Base-by-base conservation (phyloP, 2,329 filamentous ascomycete species). In the Stagonosporopsis cucurbitacearum region DNA sequence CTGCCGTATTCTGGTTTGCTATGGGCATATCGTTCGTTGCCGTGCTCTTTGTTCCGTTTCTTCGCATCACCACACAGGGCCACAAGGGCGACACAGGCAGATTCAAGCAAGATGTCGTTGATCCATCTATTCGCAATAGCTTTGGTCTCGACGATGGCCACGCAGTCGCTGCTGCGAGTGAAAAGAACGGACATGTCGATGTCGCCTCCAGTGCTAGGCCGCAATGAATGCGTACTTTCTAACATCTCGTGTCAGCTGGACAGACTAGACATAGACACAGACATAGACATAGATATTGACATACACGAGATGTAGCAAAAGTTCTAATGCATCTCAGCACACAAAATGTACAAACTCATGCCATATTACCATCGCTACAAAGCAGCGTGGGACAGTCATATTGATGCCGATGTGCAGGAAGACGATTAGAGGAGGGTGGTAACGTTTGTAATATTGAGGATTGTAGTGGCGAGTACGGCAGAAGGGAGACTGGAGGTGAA, bases 31-130 rank as follows among this genome's bases (percentile, higher is more conserved):
- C 79, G 0, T 77, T 73, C 0, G 54, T 79, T 1, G 77, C 80
- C 12, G 58, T 84, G 2, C 59, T 79, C 1, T 72, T 86, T 20
- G 73, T 84, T 3, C 81, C 81, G 0, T 85, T 84, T 55, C 73
- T 87, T 60, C 78, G 71, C 6, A 75, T 86, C 13, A 78, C 78
- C 0, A 86, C 83, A 2, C 84, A 86, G 60, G 84, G 84, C 0
- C 69, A 73, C 51, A 73, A 73, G 2, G 70, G 63, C 7, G 70
- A 73, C 46, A 65, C 58, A 33, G 67, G 66, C 6, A 50, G 65
- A 13, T 54, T 60, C 2, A 66, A 61, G 28, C 17, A 50, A 22
- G 36, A 22, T 1, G 15, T 2, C 17, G 9, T 19, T 19, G 32
- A 33, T 6, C 6, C 40, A 3, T 30, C 35, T 17, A 30, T 26